phyloP scores from a whole-genome alignment of 331 rosid genomes.

The Pyracantha coccinea region DNA sequence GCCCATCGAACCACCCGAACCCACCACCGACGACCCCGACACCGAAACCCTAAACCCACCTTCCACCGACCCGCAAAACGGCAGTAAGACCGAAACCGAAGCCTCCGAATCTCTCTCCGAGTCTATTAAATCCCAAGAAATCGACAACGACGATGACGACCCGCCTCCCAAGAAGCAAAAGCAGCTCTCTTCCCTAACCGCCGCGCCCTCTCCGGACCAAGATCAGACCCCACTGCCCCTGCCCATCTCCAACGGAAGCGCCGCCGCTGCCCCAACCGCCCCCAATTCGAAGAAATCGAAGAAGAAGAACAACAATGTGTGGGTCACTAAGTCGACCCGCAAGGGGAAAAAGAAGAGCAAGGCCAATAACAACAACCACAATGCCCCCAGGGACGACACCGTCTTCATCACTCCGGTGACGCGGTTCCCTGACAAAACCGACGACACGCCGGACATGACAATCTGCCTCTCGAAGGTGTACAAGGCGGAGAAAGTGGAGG shows the following conservation, averaged over 20 bases:
- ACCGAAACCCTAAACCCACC: conserved; percentile 28
- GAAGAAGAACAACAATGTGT: conserved; percentile 87
- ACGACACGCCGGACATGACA: conserved; percentile 65
- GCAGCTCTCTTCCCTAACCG: conserved; percentile 59
- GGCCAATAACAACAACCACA: conserved; percentile 31
- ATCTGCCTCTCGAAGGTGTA: conserved; percentile 80
- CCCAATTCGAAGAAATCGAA: conserved; percentile 66
- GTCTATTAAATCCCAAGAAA: conserved; percentile 32
- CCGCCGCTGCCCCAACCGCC: conserved; percentile 14
- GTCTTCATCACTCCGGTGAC: conserved; percentile 85
- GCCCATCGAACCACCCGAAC: not conserved
- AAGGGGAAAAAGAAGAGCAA: conserved; percentile 89
- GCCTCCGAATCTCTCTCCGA: conserved; percentile 72
- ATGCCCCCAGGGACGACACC: conserved; percentile 48
- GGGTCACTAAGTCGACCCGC: conserved; percentile 82
- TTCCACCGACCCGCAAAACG: conserved; percentile 28
- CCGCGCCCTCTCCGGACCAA: conserved; percentile 2
- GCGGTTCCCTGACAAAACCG: conserved; percentile 81
- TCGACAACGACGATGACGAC: conserved; percentile 54
- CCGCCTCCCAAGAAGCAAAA: conserved; percentile 83
- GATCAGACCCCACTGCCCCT: conserved; percentile 22
- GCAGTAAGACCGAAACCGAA: conserved; percentile 44
- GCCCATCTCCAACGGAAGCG: conserved; percentile 15
- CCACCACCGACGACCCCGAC: conserved; percentile 6
- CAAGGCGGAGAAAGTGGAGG: conserved; percentile 93